These are phyloP conservation scores for Nakazawaea ernobii DNA, from an alignment of 805 yeast genomes.

Conservation along the genomic window DNA sequence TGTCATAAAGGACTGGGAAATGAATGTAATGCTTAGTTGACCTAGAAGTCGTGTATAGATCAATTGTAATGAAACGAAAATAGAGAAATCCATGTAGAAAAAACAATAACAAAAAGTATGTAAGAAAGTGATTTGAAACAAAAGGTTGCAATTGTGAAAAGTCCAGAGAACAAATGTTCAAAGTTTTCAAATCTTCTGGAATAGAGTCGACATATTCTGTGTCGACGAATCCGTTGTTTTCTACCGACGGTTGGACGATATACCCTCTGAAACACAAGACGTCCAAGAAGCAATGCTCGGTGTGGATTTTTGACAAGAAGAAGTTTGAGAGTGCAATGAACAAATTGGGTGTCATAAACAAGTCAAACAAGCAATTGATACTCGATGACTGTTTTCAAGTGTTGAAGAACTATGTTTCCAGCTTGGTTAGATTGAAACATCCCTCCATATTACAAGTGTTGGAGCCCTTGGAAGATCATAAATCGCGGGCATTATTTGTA, in stretches of 20 bases:
- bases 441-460: slow-evolving; percentile 80
- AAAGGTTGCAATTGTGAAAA: no score
- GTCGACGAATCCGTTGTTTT: slow-evolving; percentile 65
- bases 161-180: slow-evolving; percentile 34
- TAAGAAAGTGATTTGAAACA: no score
- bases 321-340: slow-evolving; percentile 54
- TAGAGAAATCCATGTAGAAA: neutral
- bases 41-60: neutral
- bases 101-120: neutral
- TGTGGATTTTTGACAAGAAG: slow-evolving; percentile 81
- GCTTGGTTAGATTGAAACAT: slow-evolving; percentile 78
- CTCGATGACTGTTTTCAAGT: slow-evolving; percentile 61
- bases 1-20: slow-evolving; percentile 78
- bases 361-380: slow-evolving; percentile 41
- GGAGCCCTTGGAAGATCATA: slow-evolving; percentile 88
- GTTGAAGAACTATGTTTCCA: slow-evolving; percentile 60
- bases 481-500: slow-evolving; percentile 71
- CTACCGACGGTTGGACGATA: slow-evolving; percentile 77
- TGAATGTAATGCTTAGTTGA: slow-evolving; percentile 68
- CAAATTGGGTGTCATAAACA: slow-evolving; percentile 43
- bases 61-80: neutral
- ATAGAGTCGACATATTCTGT: slow-evolving; percentile 64
- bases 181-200: slow-evolving; percentile 48
- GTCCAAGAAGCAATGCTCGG: slow-evolving; percentile 62
- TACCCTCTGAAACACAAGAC: slow-evolving; percentile 76